phyloP scores from a whole-genome alignment of 164 flowering plant genomes.

The Annona squamosa region DNA sequence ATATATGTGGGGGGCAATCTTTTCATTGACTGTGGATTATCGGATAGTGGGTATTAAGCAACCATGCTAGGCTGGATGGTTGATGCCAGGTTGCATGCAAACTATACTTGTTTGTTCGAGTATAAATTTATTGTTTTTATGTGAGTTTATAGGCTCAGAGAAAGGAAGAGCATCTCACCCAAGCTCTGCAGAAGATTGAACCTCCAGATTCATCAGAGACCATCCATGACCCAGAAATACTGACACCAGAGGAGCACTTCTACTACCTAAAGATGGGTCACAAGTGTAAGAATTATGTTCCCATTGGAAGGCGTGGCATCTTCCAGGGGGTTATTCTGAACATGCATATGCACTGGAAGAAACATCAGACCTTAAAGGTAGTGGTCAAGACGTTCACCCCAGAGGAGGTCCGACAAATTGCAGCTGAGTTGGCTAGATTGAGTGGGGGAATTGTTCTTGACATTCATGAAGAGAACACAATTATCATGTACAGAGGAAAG shows the following conservation, averaged over 20 bases:
- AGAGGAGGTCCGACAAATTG: conserved; percentile 88
- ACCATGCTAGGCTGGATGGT: not conserved
- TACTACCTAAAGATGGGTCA: conserved; percentile 86
- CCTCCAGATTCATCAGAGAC: conserved; percentile 62
- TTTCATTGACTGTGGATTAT: not conserved
- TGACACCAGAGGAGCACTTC: conserved; percentile 96
- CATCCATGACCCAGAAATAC: conserved; percentile 89
- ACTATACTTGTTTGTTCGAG: not conserved
- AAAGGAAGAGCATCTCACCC: conserved; percentile 69
- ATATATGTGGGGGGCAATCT: not conserved
- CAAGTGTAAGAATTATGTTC: conserved; percentile 84
- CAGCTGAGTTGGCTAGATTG: conserved; percentile 78
- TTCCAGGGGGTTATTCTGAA: conserved; percentile 92
- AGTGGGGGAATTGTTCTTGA: conserved; percentile 95
- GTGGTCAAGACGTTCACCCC: conserved; percentile 80
- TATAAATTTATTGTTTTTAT: not conserved
- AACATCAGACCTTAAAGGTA: conserved; percentile 84
- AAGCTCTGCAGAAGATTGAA: conserved; percentile 69
- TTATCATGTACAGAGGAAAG: conserved; percentile 97
- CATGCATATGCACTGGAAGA: conserved; percentile 99
- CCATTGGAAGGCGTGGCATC: conserved; percentile 85
- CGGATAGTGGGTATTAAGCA: not conserved
- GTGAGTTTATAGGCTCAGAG: conserved; percentile 47
- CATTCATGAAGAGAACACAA: conserved; percentile 76
- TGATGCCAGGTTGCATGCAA: no score